Evolutionary conservation across 2,329 filamentous ascomycete genomes (phyloP).

Genomic region (Helotiales sp.): DNA sequence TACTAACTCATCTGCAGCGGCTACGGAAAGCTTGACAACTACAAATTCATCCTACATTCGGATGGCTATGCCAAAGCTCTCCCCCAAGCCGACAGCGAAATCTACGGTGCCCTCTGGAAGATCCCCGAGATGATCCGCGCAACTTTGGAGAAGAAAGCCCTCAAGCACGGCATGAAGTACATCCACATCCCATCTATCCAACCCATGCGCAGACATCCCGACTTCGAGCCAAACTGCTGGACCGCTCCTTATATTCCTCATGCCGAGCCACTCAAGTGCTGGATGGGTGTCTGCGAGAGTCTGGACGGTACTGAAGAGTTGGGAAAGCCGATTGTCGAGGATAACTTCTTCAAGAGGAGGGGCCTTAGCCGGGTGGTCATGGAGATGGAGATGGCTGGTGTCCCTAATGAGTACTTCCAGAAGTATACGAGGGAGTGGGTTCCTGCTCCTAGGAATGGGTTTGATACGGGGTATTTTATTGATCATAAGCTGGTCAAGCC

Average conservation of each 20-base stretch:
- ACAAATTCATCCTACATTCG: conserved; percentile 6
- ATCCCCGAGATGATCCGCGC: neutral
- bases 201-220: neutral
- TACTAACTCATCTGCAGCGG: neutral
- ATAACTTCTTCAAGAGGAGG: neutral
- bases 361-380: neutral
- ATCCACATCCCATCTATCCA: neutral
- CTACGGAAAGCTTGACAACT: neutral
- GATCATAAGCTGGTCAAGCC: neutral
- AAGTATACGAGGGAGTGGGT: neutral
- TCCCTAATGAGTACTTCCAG: neutral
- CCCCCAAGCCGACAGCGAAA: neutral
- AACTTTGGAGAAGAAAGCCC: conserved; percentile 4
- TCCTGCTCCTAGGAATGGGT: neutral
- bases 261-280: neutral
- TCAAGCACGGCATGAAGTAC: conserved; percentile 12
- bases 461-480: neutral
- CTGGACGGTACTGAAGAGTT: neutral
- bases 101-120: conserved; percentile 4
- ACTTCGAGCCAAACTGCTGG: neutral
- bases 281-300: conserved; percentile 10
- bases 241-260: neutral
- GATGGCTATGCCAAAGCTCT: conserved; percentile 5
- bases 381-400: neutral
- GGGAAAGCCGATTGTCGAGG: neutral